phyloP scores from a whole-genome alignment of 2,329 filamentous ascomycete genomes.

The Fusarium sp. region DNA sequence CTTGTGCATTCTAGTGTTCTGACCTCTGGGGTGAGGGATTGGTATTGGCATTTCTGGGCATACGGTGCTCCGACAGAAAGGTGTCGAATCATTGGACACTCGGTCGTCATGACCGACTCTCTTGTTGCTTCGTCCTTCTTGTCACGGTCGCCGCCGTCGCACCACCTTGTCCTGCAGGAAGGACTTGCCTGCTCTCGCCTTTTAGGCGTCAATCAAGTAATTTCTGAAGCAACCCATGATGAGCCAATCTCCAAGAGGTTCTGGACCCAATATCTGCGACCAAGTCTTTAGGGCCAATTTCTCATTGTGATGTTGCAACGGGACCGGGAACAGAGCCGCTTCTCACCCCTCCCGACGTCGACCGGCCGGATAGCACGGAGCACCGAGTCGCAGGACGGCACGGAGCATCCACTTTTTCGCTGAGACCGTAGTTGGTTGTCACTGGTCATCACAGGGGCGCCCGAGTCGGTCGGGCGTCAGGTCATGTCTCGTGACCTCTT shows the following conservation, averaged over 20 bases:
- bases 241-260: slow-evolving; percentile 4
- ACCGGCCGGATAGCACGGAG: slow-evolving; percentile 18
- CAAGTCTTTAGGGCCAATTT: slow-evolving; percentile 3
- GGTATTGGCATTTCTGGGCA: slow-evolving; percentile 40
- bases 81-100: slow-evolving; percentile 34
- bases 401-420: slow-evolving; percentile 10
- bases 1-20: slow-evolving; percentile 17
- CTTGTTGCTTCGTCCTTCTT: slow-evolving; percentile 19
- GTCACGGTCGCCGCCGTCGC: slow-evolving; percentile 22
- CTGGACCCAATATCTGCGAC: slow-evolving; percentile 9
- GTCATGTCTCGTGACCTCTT: slow-evolving; percentile 31
- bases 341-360: slow-evolving; percentile 5
- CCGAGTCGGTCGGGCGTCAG: neutral
- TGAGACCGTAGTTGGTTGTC: neutral
- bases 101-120: slow-evolving; percentile 17
- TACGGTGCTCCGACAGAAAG: slow-evolving; percentile 17
- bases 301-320: slow-evolving; percentile 10
- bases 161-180: slow-evolving; percentile 31
- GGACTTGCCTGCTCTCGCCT: neutral
- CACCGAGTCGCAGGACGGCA: slow-evolving; percentile 17
- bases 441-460: slow-evolving; percentile 5
- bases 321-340: slow-evolving; percentile 17
- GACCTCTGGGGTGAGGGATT: slow-evolving; percentile 24
- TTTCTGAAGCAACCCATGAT: slow-evolving; percentile 1
- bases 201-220: slow-evolving; percentile 19